phyloP scores from a whole-genome alignment of 2,329 filamentous ascomycete species.

The Arthrobotrys iridis region DNA sequence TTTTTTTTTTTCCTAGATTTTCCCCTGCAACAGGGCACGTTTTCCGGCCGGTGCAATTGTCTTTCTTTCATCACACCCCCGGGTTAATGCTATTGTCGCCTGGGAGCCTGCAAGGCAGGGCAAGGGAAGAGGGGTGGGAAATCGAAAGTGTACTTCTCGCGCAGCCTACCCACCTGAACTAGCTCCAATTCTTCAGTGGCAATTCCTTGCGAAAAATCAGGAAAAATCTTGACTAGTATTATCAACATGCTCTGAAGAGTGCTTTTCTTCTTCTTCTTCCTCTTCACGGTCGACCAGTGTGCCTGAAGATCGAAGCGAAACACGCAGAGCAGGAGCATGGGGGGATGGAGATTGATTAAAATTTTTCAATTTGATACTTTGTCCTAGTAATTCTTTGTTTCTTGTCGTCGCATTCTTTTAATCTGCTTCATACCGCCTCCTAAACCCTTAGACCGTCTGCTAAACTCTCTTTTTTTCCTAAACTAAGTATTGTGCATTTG shows the following conservation, averaged over 20 bases:
- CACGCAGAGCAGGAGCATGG: constrained; percentile 26
- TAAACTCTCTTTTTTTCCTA: constrained; percentile 3
- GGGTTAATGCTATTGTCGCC: constrained; percentile 44
- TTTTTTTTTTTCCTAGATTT: constrained; percentile 33
- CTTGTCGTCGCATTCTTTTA: constrained; percentile 53
- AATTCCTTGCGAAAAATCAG: constrained; percentile 52
- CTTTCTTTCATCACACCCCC: constrained; percentile 36
- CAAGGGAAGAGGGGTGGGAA: constrained; percentile 39
- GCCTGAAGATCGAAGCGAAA: constrained; percentile 53
- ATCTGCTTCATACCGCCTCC: constrained; percentile 54
- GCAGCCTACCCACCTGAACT: constrained; percentile 49
- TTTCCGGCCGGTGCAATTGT: constrained; percentile 31
- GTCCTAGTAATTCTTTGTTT: constrained; percentile 47
- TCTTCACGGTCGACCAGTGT: constrained; percentile 23
- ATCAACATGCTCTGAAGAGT: constrained; percentile 1
- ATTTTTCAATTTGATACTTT: constrained; percentile 52
- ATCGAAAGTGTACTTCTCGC: constrained; percentile 34
- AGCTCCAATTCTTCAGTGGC: constrained; percentile 36
- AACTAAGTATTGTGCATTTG: constrained; percentile 30
- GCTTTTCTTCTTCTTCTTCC: constrained; percentile 11
- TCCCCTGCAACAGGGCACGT: constrained; percentile 23
- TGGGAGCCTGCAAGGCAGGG: constrained; percentile 22
- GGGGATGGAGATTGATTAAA: constrained; percentile 48
- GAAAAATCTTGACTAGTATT: constrained; percentile 20
- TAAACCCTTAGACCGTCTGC: constrained; percentile 44